Evolutionary conservation across 352 stramenopile species (phyloP).

Genomic region (Thraustochytrium striatum): DNA sequence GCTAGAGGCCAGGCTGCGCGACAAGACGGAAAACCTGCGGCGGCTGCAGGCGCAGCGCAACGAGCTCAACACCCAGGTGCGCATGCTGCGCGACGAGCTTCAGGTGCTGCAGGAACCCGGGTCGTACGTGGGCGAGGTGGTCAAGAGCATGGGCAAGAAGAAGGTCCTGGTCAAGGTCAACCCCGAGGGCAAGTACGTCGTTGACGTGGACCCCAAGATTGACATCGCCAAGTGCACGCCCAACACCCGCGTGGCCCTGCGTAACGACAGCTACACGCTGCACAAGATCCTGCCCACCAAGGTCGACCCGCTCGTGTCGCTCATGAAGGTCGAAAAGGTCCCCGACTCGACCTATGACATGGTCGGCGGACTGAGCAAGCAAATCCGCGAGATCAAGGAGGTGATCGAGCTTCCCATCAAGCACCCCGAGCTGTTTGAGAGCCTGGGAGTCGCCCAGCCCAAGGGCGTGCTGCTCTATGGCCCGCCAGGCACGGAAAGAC

Average conservation of each 20-base stretch:
- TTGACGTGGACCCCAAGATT: constrained; percentile 96
- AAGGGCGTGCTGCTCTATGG: constrained; percentile 92
- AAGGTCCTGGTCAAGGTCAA: constrained; percentile 97
- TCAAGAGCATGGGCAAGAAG: constrained; percentile 99
- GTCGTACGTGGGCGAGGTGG: constrained; percentile 97
- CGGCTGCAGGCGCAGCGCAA: constrained; percentile 98
- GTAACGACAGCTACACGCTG: constrained; percentile 98
- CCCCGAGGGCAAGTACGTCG: constrained; percentile 98
- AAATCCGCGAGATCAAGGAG: constrained; percentile 99
- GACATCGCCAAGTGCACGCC: constrained; percentile 91
- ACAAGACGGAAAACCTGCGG: constrained; percentile 91
- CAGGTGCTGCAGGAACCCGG: constrained; percentile 96
- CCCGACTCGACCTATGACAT: constrained; percentile 99
- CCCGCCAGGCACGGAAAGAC: constrained; percentile 98
- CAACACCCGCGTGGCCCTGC: constrained; percentile 96
- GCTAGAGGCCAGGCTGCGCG: constrained; percentile 82
- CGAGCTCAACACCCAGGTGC: constrained; percentile 98
- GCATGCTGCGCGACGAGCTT: constrained; percentile 95
- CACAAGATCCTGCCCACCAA: constrained; percentile 99
- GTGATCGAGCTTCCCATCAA: constrained; percentile 99
- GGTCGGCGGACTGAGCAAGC: constrained; percentile 98
- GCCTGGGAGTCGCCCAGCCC: constrained; percentile 94
- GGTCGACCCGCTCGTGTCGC: constrained; percentile 82
- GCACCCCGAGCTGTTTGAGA: constrained; percentile 98
- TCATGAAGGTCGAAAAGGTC: constrained; percentile 98